These are phyloP conservation scores for Melastoma candidum DNA, from an alignment of 441 rosid genomes.

Conservation along the genomic window DNA sequence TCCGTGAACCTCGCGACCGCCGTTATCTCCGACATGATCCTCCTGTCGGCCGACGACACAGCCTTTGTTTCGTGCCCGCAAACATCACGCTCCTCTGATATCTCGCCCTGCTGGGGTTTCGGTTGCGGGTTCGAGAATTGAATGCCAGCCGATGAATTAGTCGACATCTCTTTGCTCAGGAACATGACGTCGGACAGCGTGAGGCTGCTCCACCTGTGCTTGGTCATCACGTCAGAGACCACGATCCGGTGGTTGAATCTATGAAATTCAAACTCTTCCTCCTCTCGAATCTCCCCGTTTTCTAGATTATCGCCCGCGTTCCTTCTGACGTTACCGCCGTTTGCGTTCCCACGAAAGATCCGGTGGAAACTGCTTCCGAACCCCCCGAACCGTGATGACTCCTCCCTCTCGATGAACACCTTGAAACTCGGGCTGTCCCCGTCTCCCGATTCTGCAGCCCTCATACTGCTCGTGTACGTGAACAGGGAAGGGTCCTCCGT, in stretches of 20 bases:
- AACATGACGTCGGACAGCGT: constrained; percentile 75
- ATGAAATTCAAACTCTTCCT: constrained; percentile 23
- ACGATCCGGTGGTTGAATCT: constrained; percentile 61
- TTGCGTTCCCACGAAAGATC: constrained; percentile 21
- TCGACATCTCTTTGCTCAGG: constrained; percentile 65
- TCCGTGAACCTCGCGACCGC: constrained; percentile 40
- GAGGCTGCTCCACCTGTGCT: constrained; percentile 84
- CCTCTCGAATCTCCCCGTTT: constrained; percentile 5
- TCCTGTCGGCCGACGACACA: constrained; percentile 29
- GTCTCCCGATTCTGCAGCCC: constrained; percentile 34
- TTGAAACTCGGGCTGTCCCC: constrained; percentile 49
- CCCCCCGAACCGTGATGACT: constrained; percentile 51
- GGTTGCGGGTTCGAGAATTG: constrained; percentile 34
- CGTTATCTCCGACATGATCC: constrained; percentile 85
- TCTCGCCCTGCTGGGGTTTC: background rate
- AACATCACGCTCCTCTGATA: constrained; percentile 4
- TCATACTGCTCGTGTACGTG: constrained; percentile 41
- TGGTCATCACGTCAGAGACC: constrained; percentile 50
- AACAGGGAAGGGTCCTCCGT: constrained; percentile 36
- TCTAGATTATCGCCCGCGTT: background rate
- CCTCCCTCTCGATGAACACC: constrained; percentile 63
- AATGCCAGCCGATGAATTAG: constrained; percentile 31
- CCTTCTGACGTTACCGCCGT: constrained; percentile 9
- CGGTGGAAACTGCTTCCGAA: constrained; percentile 65
- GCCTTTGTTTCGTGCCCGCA: constrained; percentile 20